Percentiles rank a stretch among this genome's conserved stretches.
phyloP scores from a whole-genome alignment of 441 rosid species.

The Erodium chrysanthum region DNA sequence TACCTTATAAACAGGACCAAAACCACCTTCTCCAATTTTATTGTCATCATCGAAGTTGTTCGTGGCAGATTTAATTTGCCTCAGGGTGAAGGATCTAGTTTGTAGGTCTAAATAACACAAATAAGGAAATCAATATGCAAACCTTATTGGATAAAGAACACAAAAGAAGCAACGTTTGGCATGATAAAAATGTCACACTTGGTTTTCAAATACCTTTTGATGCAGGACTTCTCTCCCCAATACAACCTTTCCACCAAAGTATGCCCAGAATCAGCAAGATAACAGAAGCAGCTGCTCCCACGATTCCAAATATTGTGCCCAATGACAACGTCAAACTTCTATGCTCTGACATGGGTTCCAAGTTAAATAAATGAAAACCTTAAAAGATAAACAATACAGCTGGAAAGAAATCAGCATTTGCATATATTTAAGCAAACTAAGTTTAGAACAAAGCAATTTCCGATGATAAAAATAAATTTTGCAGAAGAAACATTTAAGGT shows the following conservation, averaged over 20 bases:
- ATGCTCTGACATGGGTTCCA: slow-evolving; percentile 23
- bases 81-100: slow-evolving; percentile 17
- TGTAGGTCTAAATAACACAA: slow-evolving; percentile 12
- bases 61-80: slow-evolving; percentile 24
- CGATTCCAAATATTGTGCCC: slow-evolving; percentile 32
- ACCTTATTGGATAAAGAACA: background rate
- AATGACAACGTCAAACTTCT: slow-evolving; percentile 13
- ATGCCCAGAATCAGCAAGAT: slow-evolving; percentile 27
- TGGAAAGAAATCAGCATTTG: background rate
- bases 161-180: background rate
- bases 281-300: slow-evolving; percentile 23
- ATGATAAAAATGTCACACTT: background rate
- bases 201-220: slow-evolving; percentile 25
- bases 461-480: no score
- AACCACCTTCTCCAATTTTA: slow-evolving; percentile 31
- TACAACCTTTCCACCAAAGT: slow-evolving; percentile 38
- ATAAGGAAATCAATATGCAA: background rate
- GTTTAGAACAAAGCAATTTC: background rate
- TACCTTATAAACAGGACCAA: slow-evolving; percentile 31
- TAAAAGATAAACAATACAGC: background rate
- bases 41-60: slow-evolving; percentile 17
- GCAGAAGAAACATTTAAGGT: background rate
- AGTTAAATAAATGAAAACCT: slow-evolving; percentile 25
- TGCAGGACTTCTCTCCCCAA: slow-evolving; percentile 26
- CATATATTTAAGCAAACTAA: background rate